Percentiles rank a stretch among this genome's conserved stretches.
Evolutionary conservation across 352 stramenopile genomes (phyloP).

Genomic region (Plasmopara viticola): DNA sequence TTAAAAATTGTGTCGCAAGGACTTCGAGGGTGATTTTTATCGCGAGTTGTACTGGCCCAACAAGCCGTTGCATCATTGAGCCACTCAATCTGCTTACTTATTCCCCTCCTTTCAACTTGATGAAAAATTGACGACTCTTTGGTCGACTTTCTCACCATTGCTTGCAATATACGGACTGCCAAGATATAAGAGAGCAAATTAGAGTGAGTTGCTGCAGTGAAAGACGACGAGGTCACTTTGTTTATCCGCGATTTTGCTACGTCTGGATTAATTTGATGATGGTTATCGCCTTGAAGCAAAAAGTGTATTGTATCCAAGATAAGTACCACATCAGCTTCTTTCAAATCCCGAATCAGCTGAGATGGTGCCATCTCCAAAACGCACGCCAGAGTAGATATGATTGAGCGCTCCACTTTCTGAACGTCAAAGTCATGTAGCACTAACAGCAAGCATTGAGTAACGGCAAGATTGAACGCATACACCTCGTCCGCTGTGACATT

Average conservation of each 20-base stretch:
- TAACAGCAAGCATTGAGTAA: constrained; percentile 41
- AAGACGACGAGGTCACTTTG: background rate
- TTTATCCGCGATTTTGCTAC: constrained; percentile 1
- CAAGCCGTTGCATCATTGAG: constrained; percentile 38
- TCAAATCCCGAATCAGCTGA: constrained; percentile 37
- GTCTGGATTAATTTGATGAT: constrained; percentile 6
- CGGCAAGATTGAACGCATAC: constrained; percentile 38
- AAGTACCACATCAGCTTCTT: constrained; percentile 48
- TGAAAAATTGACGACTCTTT: constrained; percentile 58
- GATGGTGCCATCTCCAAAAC: constrained; percentile 73
- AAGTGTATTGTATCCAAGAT: constrained; percentile 67
- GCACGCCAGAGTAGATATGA: constrained; percentile 58
- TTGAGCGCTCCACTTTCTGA: constrained; percentile 55
- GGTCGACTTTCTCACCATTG: constrained; percentile 55
- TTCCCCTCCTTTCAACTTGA: constrained; percentile 76
- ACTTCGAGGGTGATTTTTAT: constrained; percentile 5
- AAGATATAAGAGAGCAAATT: constrained; percentile 63
- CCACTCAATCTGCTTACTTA: constrained; percentile 65
- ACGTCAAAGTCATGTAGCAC: constrained; percentile 55
- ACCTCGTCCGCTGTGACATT: constrained; percentile 33
- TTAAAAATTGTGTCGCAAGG: constrained; percentile 48
- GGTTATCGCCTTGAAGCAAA: constrained; percentile 48
- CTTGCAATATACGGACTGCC: constrained; percentile 65
- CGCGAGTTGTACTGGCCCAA: constrained; percentile 23
- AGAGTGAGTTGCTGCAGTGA: constrained; percentile 12